Evolutionary conservation across 2,329 filamentous ascomycete genomes (phyloP), one percentile per base, ranked within the genome.

Genomic region (Plectosphaerella cucumerina): DNA sequence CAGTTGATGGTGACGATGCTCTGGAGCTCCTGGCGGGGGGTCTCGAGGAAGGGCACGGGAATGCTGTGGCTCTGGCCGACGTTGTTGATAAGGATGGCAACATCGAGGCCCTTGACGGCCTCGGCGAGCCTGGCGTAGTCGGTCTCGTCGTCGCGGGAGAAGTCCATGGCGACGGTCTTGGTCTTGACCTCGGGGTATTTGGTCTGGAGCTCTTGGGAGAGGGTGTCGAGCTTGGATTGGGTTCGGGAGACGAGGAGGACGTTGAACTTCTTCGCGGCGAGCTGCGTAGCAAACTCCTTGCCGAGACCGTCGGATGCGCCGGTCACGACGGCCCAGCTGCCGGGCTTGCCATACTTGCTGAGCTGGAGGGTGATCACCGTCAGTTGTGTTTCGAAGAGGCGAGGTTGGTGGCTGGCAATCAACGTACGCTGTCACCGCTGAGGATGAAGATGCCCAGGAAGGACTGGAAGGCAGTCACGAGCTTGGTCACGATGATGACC

Each of bases 1-100:
- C 93, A 97, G 75, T 99, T 99, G 79, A 99, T 92, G 48, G 86
- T 92, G 70, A 99, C 86, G 63, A 99, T 99, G 65, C 89, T 85
- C 62, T 86, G 80, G 65, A 99, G 82, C 74, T 97, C 94, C 53
- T 87, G 76, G 63, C 84, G 79, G 12, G 84, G 71, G 0, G 93
- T 97, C 62, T 90, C 81, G 47, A 87, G 74, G 73, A 99, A 99
- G 0, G 91, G 81, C 1, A 96, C 90, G 2, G 94, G 94, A 50
- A 97, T 96, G 69, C 80, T 87, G 76, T 99, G 94, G 70, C 89
- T 95, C 69, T 91, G 86, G 58, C 94, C 94, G 50, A 99, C 94
- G 63, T 99, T 99, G 80, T 99, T 99, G 77, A 99, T 80, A 56
- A 99, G 75, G 55, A 99, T 87, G 43, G 86, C 86, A 22, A 99